Conservation (phyloP, 192 early-diverging fungal genomes). For the Phycomyces blakesleeanus region DNA sequence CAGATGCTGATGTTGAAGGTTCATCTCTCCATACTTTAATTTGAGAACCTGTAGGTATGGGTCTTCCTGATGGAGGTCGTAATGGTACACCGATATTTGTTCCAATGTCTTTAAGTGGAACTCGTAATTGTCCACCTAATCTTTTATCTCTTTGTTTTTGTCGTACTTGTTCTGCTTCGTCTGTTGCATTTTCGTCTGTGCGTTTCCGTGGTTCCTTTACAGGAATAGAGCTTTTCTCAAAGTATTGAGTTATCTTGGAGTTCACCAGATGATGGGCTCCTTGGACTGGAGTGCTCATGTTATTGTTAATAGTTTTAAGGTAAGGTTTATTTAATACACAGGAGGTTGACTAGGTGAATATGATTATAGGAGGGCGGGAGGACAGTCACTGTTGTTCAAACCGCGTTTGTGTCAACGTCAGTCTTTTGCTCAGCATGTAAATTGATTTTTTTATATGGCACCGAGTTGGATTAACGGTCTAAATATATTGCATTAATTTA, state of each 20-base stretch:
- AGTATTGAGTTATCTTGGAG: not conserved
- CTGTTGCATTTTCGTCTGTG: not conserved
- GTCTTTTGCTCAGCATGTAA: no score
- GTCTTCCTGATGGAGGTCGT: not conserved
- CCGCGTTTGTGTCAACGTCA: no score
- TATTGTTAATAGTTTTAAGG: no score
- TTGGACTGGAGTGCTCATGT: no score
- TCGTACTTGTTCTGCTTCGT: not conserved
- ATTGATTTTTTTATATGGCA: no score
- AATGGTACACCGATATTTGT: not conserved
- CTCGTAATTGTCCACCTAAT: not conserved
- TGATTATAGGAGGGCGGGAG: no score
- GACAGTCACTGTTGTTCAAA: no score
- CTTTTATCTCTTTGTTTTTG: not conserved
- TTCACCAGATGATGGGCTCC: not conserved
- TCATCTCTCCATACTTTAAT: not conserved
- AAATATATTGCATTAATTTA: no score
- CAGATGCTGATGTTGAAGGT: not conserved
- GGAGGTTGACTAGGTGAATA: no score
- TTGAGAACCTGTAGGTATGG: not conserved
- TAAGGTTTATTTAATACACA: no score
- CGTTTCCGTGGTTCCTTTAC: not conserved
- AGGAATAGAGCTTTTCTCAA: not conserved
- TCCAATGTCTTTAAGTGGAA: not conserved
- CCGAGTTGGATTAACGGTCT: no score